Evolutionary conservation across 257 asterid genomes (phyloP), one percentile per base, ranked within the genome.

Genomic region (Nicotiana benthamiana): DNA sequence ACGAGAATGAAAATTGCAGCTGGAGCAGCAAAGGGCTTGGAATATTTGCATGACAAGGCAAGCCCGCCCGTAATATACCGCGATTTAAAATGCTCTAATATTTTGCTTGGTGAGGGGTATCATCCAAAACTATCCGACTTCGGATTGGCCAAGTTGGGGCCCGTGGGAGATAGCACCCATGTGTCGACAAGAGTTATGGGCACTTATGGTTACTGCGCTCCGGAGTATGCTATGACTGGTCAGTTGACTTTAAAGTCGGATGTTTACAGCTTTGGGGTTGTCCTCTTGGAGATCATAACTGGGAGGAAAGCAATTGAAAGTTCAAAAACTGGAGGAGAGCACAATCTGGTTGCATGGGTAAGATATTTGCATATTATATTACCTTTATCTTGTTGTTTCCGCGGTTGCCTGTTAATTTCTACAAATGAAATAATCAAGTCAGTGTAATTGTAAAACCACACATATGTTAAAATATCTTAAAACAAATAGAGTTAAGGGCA

Each of bases 131-230:
- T 95, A 16, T 93, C 99, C 5, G 99, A 95, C 85, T 95, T 93
- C 63, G 99, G 99, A 27, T 87, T 95, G 90, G 99, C 99, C 2
- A 95, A 93, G 85, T 89, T 93, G 1, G 97, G 97, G 4, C 99
- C 99, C 0, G 94, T 91, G 34, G 99, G 99, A 74, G 98, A 92
- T 83, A 90, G 89, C 84, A 93, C 97, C 0, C 99, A 95, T 22
- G 99, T 95, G 26, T 95, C 98, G 48, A 95, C 99, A 0, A 81
- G 99, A 82, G 97, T 95, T 51, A 95, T 95, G 99, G 99, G 99
- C 5, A 95, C 99, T 3, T 95, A 92, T 3, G 99, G 99, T 40
- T 95, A 95, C 79, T 95, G 99, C 51, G 99, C 99, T 8, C 99
- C 99, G 0, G 99, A 95, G 82, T 95, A 95, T 83, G 98, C 99